phyloP scores from a whole-genome alignment of 2,329 filamentous ascomycete species.

The Alternaria panax region DNA sequence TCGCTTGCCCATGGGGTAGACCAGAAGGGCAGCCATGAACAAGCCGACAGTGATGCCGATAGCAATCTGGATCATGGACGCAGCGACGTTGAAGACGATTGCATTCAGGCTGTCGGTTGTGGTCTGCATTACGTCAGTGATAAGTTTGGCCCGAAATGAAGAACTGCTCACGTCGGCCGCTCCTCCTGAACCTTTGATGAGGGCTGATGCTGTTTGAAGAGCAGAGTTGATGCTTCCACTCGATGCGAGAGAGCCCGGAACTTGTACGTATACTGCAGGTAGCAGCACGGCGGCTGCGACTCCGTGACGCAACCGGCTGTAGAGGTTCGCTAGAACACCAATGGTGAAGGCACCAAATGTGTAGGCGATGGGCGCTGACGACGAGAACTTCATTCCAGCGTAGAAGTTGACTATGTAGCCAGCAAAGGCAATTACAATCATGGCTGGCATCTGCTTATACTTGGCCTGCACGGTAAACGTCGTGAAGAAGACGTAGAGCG shows the following conservation, averaged over 20 bases:
- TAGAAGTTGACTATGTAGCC: slow-evolving; percentile 81
- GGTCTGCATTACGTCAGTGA: slow-evolving; percentile 20
- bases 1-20: slow-evolving; percentile 60
- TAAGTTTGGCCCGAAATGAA: background rate
- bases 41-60: slow-evolving; percentile 61
- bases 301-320: slow-evolving; percentile 69
- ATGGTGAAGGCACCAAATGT: slow-evolving; percentile 78
- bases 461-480: slow-evolving; percentile 79
- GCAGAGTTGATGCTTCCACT: slow-evolving; percentile 42
- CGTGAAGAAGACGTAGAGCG: slow-evolving; percentile 75
- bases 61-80: slow-evolving; percentile 58
- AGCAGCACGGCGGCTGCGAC: slow-evolving; percentile 50
- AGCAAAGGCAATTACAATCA: slow-evolving; percentile 74
- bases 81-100: slow-evolving; percentile 54
- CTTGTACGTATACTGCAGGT: slow-evolving; percentile 44
- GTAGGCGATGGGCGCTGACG: slow-evolving; percentile 76
- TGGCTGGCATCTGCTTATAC: slow-evolving; percentile 77
- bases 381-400: slow-evolving; percentile 69
- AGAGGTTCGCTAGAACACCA: slow-evolving; percentile 78
- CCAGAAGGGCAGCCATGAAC: slow-evolving; percentile 57
- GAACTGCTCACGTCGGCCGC: slow-evolving; percentile 28
- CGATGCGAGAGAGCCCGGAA: slow-evolving; percentile 43
- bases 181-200: slow-evolving; percentile 32
- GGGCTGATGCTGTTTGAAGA: slow-evolving; percentile 35
- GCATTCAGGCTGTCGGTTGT: slow-evolving; percentile 32